Evolutionary conservation across 495 filamentous ascomycete genomes (phyloP), one percentile per base, ranked within the genome.

Genomic region (Penicillium cataractarum): DNA sequence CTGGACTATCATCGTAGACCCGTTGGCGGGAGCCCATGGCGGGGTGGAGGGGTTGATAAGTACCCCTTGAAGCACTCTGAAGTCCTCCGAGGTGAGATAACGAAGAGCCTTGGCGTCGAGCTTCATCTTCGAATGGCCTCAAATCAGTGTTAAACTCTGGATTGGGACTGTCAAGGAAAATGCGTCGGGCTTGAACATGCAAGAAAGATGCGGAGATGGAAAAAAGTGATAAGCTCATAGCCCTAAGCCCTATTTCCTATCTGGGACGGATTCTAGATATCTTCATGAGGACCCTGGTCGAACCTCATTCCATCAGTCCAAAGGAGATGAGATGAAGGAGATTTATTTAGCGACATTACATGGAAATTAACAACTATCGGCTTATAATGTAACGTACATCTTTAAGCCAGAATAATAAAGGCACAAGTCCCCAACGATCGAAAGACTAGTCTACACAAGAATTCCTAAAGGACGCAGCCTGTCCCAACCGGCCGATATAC

Each of bases 51-150:
- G 73, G 65, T 46, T 46, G 66, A 64, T 64, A 65, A 64, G 64
- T 85, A 97, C 95, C 63, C 91, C 96, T 70, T 92, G 89, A 57
- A 99, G 89, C 59, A 97, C 93, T 65, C 89, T 86, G 91, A 96
- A 99, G 83, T 98, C 95, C 76, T 98, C 96, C 17, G 82, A 71
- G 55, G 90, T 88, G 71, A 99, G 88, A 77, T 98, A 94, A 68
- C 95, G 93, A 76, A 98, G 89, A 48, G 88, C 86, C 71, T 90
- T 90, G 8, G 92, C 91, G 74, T 99, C 91, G 73, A 99, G 88
- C 79, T 93, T 96, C 95, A 98, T 99, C 61, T 29, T 54, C 37
- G 32, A 29, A 54, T 21, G 6, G 4, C 3, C 21, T 27, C 31
- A 54, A 37, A 54, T 33, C 17, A 37, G 13, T n/a, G 7, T 22